Conservation (phyloP, 768 basidiomycete genomes). For the Macrolepiota fuliginosa region DNA sequence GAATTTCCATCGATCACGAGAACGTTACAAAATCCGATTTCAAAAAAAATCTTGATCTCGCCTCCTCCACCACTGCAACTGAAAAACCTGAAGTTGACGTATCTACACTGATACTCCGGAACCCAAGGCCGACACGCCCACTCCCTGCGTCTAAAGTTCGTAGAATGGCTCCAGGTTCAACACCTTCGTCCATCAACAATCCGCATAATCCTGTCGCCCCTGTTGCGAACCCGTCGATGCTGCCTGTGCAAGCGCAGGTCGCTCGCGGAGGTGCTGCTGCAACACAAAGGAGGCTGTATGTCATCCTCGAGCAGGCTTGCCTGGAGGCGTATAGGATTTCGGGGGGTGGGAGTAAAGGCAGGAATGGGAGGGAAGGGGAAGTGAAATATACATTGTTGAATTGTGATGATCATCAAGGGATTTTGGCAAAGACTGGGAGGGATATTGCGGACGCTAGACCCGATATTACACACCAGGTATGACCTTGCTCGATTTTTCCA, state of each 20-base stretch:
- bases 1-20: constrained; percentile 19
- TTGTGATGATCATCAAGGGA: constrained; percentile 99
- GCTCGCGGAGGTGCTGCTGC: constrained; percentile 51
- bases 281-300: constrained; percentile 72
- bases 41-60: constrained; percentile 20
- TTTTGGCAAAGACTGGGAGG: constrained; percentile 94
- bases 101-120: constrained; percentile 1
- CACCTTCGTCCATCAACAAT: constrained; percentile 20
- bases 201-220: constrained; percentile 45
- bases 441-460: constrained; percentile 99
- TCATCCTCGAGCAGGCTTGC: constrained; percentile 92
- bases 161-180: constrained; percentile 39
- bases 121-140: constrained; percentile 60
- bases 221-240: constrained; percentile 70
- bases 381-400: constrained; percentile 96
- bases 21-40: neutral
- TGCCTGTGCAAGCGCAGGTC: constrained; percentile 81
- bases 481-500: constrained; percentile 17
- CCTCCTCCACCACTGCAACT: constrained; percentile 21
- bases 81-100: constrained; percentile 10
- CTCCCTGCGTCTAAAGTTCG: constrained; percentile 56
- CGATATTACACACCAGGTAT: constrained; percentile 97
- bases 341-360: constrained; percentile 50
- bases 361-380: constrained; percentile 64
- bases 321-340: constrained; percentile 92